Evolutionary conservation across 164 flowering plant genomes (phyloP), one percentile per base, ranked within the genome.

Genomic region (Buxus sempervirens): DNA sequence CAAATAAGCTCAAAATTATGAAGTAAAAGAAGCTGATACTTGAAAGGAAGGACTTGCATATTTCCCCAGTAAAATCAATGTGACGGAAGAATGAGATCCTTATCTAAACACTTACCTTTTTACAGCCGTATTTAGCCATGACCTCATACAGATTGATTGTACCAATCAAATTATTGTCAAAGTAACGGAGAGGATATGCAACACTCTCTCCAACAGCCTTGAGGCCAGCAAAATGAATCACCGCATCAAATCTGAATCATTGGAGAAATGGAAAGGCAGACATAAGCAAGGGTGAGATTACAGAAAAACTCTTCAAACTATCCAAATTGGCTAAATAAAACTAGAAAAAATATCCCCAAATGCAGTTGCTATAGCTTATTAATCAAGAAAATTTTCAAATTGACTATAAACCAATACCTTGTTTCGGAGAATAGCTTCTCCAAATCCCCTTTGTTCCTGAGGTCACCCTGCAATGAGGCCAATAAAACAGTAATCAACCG

Each of bases 151-250:
- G 76, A 72, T 83, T 89, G 69, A 95, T 84, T 20, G 99, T 90
- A 45, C 98, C 98, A 72, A 89, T 65, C 79, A 95, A 67, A 79
- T 95, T 95, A 68, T 92, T 92, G 65, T 87, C 85, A 56, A 80
- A 95, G 62, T 95, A 95, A 9, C 85, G 84, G 8, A 78, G 72
- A 9, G 99, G 99, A 62, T 85, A 67, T 0, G 81, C 86, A 21
- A 92, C 96, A 77, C 98, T 92, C 79, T 95, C 99, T 28, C 91
- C 99, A 32, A 95, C 98, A 69, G 99, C 98, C 75, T 95, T 95
- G 26, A 90, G 82, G 14, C 96, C 99, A 70, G 97, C 98, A 83
- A 95, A 95, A 72, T 95, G 99, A 63, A 95, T 89, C 70, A 95
- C 99, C 21, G 96, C 98, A 76, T 86, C 96, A 81, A 89, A 95